Conservation (phyloP, 345 rosid genomes). For the Noccaea caerulescens region DNA sequence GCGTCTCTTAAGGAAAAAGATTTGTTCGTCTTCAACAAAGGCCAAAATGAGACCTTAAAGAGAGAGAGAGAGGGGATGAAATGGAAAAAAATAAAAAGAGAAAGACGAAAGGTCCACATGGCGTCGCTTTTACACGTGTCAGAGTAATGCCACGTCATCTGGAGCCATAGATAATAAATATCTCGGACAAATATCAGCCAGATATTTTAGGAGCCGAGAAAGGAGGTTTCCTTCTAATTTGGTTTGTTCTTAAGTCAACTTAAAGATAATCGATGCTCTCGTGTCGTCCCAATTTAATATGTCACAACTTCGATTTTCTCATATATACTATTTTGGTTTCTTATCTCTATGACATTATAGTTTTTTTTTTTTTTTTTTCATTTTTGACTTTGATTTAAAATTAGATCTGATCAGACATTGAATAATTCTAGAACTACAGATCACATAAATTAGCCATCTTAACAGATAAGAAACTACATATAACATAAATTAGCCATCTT, state of each 20-base stretch:
- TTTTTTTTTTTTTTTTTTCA: no score
- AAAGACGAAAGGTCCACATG: constrained; percentile 53
- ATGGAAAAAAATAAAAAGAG: background rate
- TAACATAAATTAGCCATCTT: background rate
- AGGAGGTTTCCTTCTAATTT: constrained; percentile 1
- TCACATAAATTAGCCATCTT: no score
- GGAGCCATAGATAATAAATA: constrained; percentile 50
- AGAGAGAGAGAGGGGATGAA: constrained; percentile 19
- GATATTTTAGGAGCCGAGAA: constrained; percentile 44
- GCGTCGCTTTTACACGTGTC: constrained; percentile 72
- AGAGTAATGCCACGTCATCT: constrained; percentile 49
- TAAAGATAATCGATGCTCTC: constrained; percentile 6
- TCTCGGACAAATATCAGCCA: constrained; percentile 50
- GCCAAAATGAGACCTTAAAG: constrained; percentile 5
- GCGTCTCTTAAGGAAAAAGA: background rate
- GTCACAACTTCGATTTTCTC: background rate
- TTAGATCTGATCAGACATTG: constrained; percentile 16
- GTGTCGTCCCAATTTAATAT: background rate
- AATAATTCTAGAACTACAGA: constrained; percentile 5
- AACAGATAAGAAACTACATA: no score
- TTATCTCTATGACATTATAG: background rate
- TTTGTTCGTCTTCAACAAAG: constrained; percentile 5
- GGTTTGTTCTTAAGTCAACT: background rate
- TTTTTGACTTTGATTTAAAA: background rate
- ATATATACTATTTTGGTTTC: background rate